Percentiles rank a stretch among this genome's conserved stretches.
Conservation (phyloP, 2,329 filamentous ascomycete species). For the Fonsecaea erecta region DNA sequence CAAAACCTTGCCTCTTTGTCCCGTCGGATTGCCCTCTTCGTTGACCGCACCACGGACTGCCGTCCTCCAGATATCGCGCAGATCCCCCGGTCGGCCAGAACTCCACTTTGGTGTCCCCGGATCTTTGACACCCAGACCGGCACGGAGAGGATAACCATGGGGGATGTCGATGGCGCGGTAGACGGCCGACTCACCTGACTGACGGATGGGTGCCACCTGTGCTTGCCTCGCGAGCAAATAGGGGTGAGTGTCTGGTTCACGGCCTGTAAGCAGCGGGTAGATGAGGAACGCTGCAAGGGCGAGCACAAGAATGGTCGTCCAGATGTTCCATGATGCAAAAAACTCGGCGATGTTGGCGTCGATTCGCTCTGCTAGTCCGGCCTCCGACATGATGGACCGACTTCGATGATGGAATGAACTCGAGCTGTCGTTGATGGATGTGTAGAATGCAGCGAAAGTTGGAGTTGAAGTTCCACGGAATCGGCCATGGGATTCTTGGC, state of each 20-base stretch:
- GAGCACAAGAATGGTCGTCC: conserved; percentile 73
- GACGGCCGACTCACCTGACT: conserved; percentile 81
- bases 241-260: conserved; percentile 89
- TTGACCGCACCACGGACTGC: conserved; percentile 68
- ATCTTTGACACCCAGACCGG: conserved; percentile 81
- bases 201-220: conserved; percentile 74
- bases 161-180: conserved; percentile 85
- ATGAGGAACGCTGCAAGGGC: conserved; percentile 69
- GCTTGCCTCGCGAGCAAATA: conserved; percentile 87
- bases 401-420: not conserved
- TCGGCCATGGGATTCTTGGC: not conserved
- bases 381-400: conserved; percentile 27
- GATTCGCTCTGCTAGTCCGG: conserved; percentile 28
- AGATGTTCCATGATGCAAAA: conserved; percentile 68
- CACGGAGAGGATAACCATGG: conserved; percentile 78
- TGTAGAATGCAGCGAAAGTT: not conserved
- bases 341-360: conserved; percentile 35
- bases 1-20: conserved; percentile 70
- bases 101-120: conserved; percentile 80
- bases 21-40: conserved; percentile 61
- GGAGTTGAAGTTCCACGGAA: not conserved
- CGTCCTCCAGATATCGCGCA: conserved; percentile 87
- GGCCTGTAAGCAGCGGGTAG: conserved; percentile 71
- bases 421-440: not conserved
- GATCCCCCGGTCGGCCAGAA: conserved; percentile 80